A percentile compares a stretch with the other conserved stretches of the same genome.
Evolutionary conservation across 208 protist species (phyloP).

Genomic region (Acanthamoeba lenticulata): DNA sequence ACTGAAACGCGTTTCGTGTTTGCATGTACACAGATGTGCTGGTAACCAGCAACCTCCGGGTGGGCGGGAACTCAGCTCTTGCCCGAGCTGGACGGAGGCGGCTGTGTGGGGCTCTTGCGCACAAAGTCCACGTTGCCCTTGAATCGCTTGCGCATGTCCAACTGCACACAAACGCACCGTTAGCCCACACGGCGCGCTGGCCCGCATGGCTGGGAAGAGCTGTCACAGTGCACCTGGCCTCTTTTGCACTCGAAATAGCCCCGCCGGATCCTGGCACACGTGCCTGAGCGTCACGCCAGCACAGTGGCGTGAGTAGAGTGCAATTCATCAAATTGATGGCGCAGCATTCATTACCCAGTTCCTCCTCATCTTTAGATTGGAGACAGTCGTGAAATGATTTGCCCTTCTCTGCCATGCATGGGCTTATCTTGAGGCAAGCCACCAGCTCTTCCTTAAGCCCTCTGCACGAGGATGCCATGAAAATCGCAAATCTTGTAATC

Average conservation of each 20-base stretch:
- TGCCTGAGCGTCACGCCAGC: neutral
- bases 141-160: constrained; percentile 61
- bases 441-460: constrained; percentile 34
- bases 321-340: neutral
- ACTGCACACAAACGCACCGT: neutral
- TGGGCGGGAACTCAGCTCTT: neutral
- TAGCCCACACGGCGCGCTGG: neutral
- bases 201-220: neutral
- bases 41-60: neutral
- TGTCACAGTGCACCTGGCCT: neutral
- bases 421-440: constrained; percentile 55
- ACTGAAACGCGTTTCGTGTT: too few relatives aligned
- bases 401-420: constrained; percentile 12
- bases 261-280: neutral
- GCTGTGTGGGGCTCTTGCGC: neutral
- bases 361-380: constrained; percentile 27
- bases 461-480: constrained; percentile 58
- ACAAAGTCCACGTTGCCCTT: constrained; percentile 28
- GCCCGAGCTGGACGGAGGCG: neutral
- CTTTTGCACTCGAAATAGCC: constrained; percentile 30
- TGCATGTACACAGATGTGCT: too few relatives aligned
- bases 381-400: constrained; percentile 57
- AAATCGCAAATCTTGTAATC: neutral
- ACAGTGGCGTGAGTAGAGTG: neutral
- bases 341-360: neutral